Conservation (phyloP, 331 rosid genomes). For the Quercus tomentella region DNA sequence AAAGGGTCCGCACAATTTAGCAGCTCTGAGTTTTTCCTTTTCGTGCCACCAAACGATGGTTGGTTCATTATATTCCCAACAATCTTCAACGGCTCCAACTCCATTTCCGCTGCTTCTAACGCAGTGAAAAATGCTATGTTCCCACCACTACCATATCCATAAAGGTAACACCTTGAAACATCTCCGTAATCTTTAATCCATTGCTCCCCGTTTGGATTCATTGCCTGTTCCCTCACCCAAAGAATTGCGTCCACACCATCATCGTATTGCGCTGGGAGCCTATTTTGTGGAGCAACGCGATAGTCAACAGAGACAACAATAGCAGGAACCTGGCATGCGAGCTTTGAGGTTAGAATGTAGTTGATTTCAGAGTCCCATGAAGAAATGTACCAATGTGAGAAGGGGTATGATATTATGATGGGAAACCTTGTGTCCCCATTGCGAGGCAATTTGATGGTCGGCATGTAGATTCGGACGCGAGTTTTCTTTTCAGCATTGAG, state of each 20-base stretch:
- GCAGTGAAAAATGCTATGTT: conserved; percentile 42
- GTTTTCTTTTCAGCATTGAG: conserved; percentile 15
- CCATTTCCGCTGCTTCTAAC: neutral
- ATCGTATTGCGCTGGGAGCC: conserved; percentile 39
- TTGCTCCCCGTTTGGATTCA: conserved; percentile 28
- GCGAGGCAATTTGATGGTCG: conserved; percentile 45
- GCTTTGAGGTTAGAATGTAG: conserved; percentile 12
- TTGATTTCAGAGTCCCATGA: neutral
- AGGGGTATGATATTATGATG: conserved; percentile 44
- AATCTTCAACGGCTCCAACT: conserved; percentile 33
- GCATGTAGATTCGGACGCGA: conserved; percentile 44
- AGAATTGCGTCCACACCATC: conserved; percentile 34
- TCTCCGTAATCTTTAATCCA: conserved; percentile 59
- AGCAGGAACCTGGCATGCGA: conserved; percentile 33
- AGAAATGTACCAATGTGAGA: conserved; percentile 34
- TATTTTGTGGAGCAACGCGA: conserved; percentile 45
- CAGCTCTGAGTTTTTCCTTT: conserved; percentile 39
- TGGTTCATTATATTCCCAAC: conserved; percentile 50
- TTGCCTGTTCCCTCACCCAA: conserved; percentile 40
- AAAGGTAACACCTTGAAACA: conserved; percentile 43
- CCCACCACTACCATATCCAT: conserved; percentile 38
- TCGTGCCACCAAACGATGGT: conserved; percentile 52
- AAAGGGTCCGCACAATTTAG: conserved; percentile 40
- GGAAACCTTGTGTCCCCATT: conserved; percentile 52
- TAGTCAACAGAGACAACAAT: conserved; percentile 37